Base-by-base conservation (phyloP, 805 yeast species). In the Myxozyma lipomycoides region DNA sequence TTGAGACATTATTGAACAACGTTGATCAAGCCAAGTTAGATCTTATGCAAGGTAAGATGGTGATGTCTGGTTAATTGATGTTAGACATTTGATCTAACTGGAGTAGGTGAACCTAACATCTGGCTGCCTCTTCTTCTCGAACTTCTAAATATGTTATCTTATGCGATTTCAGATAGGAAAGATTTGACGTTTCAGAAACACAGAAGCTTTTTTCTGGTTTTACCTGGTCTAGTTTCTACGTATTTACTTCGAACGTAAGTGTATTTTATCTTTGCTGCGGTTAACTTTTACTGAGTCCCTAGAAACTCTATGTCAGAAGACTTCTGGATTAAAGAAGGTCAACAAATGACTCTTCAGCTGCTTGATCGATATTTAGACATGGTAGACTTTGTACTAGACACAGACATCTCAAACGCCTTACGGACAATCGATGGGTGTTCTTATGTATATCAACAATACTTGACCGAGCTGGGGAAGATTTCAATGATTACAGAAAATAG, bases 251-350 rank as follows among this genome's bases (percentile, higher is more conserved):
- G 51, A 15, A 45, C 30, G 55, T 51, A 28, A 37, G 51, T 43
- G 9, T 10, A 1, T 18, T 4, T 12, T 9, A 25, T 12, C 25
- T 17, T 25, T 30, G 17, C 24, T 7, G 3, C 10, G 15, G 21
- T 9, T 3, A 7, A 5, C 15, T 28, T n/a, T 35, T 23, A 26
- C 36, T 39, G 24, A 43, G 5, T 23, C 17, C 9, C 3, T 18
- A 51, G 55, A 24, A 43, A 39, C 2, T 48, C 49, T 6, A 7
- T 46, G 6, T 40, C 50, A 3, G 4, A 10, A 3, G 18, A 42
- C 7, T 51, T 42, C 32, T 51, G 55, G 55, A 35, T 25, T 4
- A 43, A 40, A 19, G 45, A 23, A 5, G 55, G 55, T 7, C 45
- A 19, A 10, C 37, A 46, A n/a, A 17, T 39, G n/a, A 23, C 43